Evolutionary conservation across 345 rosid genomes (phyloP).

Genomic region (Kandelia obovata): DNA sequence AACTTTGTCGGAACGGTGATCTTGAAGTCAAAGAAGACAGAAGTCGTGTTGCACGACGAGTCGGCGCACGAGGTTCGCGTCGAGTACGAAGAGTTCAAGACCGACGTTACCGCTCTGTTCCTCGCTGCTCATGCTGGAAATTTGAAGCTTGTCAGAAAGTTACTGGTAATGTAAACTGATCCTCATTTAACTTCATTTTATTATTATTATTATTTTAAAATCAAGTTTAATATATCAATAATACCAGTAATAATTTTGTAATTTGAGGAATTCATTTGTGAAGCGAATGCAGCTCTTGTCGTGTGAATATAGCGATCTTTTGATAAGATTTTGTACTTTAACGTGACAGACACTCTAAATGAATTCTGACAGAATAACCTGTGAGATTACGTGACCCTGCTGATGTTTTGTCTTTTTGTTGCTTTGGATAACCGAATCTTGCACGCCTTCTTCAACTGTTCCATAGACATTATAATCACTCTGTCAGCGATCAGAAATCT

Average conservation of each 20-base stretch:
- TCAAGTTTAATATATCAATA: too few species aligned
- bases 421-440: neutral
- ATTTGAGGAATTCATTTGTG: too few species aligned
- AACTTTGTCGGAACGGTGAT: conserved; percentile 82
- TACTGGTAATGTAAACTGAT: conserved; percentile 53
- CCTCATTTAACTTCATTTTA: neutral
- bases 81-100: conserved; percentile 80
- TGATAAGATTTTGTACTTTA: neutral
- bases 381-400: conserved; percentile 10
- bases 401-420: conserved; percentile 7
- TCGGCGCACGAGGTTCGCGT: conserved; percentile 57
- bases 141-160: conserved; percentile 59
- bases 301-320: too few species aligned
- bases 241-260: too few species aligned
- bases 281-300: too few species aligned
- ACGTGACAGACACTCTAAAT: neutral
- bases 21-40: conserved; percentile 64
- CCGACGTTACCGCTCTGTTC: conserved; percentile 84
- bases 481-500: neutral
- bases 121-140: conserved; percentile 81
- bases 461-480: neutral
- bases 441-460: neutral
- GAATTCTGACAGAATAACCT: conserved; percentile 7
- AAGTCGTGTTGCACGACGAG: conserved; percentile 61
- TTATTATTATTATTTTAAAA: too few species aligned